phyloP scores from a whole-genome alignment of 225 moss, liverwort and hornwort genomes.

The Physcomitrium patens region DNA sequence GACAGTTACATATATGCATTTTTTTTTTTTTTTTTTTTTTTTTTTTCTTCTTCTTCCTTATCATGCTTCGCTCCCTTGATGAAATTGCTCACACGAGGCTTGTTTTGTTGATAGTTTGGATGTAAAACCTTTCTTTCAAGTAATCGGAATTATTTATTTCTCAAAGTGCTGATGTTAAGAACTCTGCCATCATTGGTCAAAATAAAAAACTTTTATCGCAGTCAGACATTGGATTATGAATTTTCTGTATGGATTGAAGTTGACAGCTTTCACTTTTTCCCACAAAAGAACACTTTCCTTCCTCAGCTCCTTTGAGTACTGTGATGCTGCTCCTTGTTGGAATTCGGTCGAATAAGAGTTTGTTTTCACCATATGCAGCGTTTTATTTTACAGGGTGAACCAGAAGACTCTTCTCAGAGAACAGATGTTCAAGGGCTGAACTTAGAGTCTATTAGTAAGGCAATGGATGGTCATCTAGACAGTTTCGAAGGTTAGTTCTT shows the following conservation, averaged over 20 bases:
- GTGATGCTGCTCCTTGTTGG: background rate
- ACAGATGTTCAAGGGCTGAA: conserved; percentile 63
- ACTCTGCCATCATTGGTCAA: background rate
- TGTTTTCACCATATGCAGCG: conserved; percentile 7
- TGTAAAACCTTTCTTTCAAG: background rate
- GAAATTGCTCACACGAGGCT: background rate
- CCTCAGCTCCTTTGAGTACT: background rate
- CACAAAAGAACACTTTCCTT: conserved; percentile 7
- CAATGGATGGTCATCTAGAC: conserved; percentile 76
- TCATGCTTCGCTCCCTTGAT: conserved; percentile 1
- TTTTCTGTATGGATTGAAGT: background rate
- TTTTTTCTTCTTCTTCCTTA: too few species aligned
- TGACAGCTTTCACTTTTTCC: conserved; percentile 5
- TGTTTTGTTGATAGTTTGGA: background rate
- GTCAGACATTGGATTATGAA: conserved; percentile 5
- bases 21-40: background rate
- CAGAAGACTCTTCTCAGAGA: conserved; percentile 27
- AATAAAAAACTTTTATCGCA: background rate
- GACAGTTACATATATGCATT: background rate
- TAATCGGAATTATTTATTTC: background rate
- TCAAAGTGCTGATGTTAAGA: background rate
- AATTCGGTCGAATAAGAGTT: background rate
- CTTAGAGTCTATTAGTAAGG: conserved; percentile 76
- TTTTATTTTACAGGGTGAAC: conserved; percentile 33
- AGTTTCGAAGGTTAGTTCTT: conserved; percentile 42